Percentiles rank a stretch among this genome's conserved stretches.
phyloP scores from a whole-genome alignment of 2,329 filamentous ascomycete genomes.

The Talaromyces sp. region DNA sequence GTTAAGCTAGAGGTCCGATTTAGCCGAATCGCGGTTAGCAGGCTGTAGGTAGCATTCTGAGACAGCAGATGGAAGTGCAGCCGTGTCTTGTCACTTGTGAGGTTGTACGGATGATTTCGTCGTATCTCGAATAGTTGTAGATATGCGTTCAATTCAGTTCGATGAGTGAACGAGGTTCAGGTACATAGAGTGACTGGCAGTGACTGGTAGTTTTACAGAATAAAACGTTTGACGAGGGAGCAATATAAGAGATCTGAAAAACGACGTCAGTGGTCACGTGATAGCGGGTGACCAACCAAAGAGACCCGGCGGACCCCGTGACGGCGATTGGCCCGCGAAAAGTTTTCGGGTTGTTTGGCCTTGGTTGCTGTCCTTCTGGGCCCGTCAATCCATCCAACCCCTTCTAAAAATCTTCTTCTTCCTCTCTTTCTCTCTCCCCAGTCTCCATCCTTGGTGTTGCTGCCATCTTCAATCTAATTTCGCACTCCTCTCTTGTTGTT shows the following conservation, averaged over 20 bases:
- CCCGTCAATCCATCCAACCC: background rate
- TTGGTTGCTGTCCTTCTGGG: background rate
- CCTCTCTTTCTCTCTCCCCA: no score
- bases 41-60: background rate
- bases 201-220: background rate
- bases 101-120: background rate
- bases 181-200: no score
- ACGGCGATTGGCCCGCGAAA: conserved; percentile 17
- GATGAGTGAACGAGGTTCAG: background rate
- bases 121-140: background rate
- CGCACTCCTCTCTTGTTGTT: conserved; percentile 16
- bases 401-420: conserved; percentile 10
- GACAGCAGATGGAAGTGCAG: background rate
- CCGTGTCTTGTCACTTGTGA: no score
- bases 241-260: background rate
- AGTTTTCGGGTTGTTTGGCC: conserved; percentile 17
- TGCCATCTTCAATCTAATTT: background rate
- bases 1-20: conserved; percentile 11
- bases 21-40: background rate
- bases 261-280: conserved; percentile 1
- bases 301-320: conserved; percentile 10
- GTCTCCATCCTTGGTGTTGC: background rate
- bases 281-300: background rate
- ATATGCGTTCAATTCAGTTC: background rate
- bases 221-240: no score